Percentiles rank a stretch among this genome's conserved stretches.
These are phyloP conservation scores for Suhomyces bribrorum DNA, from an alignment of 1,139 yeast species.

Conservation along the genomic window DNA sequence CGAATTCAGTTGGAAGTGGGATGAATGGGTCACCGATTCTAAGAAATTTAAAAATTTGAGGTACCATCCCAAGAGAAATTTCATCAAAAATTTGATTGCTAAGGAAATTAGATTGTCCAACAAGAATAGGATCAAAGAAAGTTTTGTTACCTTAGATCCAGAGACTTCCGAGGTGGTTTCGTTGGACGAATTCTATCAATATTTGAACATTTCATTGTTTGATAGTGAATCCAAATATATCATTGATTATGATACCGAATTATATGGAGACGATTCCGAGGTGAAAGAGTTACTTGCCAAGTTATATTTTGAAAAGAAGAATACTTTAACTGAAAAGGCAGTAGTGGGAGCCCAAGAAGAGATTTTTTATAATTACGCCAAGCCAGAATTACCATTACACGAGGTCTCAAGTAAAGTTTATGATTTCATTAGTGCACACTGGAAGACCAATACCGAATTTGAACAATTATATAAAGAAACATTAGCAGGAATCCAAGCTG, in stretches of 20 bases:
- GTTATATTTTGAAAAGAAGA: constrained; percentile 35
- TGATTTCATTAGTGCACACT: constrained; percentile 44
- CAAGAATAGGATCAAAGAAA: constrained; percentile 68
- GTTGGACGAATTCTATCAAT: constrained; percentile 60
- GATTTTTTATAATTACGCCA: constrained; percentile 38
- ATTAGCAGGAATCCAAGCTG: constrained; percentile 21
- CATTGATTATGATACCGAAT: constrained; percentile 37
- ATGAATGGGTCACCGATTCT: constrained; percentile 79
- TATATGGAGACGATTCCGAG: constrained; percentile 32
- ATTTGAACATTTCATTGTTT: constrained; percentile 51
- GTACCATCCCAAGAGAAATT: constrained; percentile 73
- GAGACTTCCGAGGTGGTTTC: constrained; percentile 28
- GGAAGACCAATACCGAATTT: constrained; percentile 44
- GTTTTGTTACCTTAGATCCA: constrained; percentile 58
- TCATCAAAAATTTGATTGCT: constrained; percentile 75
- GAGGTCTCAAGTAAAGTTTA: constrained; percentile 42
- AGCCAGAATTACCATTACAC: constrained; percentile 39
- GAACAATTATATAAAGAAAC: constrained; percentile 35
- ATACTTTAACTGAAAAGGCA: constrained; percentile 26
- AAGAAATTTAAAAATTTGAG: constrained; percentile 33
- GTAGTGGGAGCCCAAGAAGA: constrained; percentile 44
- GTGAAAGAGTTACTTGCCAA: constrained; percentile 30
- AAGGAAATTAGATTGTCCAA: constrained; percentile 81
- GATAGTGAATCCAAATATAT: constrained; percentile 29
- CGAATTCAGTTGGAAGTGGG: constrained; percentile 98